Conservation (phyloP, 768 basidiomycete genomes). For the Mycena metata region DNA sequence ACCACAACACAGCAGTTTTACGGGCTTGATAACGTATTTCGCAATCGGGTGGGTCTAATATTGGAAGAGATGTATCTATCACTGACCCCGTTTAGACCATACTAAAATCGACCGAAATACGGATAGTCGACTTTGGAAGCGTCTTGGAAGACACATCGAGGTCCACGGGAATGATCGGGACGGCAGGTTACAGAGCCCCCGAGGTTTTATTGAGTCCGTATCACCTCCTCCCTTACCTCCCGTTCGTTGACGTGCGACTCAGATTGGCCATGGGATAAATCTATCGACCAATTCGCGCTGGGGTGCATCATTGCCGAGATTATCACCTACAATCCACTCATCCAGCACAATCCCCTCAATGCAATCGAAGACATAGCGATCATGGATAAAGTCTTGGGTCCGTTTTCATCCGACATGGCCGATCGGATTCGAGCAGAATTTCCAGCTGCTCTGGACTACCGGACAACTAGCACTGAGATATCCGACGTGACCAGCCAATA, state of each 20-base stretch:
- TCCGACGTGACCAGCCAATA: not conserved
- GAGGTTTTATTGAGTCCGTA: not conserved
- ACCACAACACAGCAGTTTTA: not conserved
- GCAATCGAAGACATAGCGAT: not conserved
- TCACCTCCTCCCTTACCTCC: no score
- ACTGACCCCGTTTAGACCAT: not conserved
- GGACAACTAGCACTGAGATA: not conserved
- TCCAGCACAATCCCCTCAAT: not conserved
- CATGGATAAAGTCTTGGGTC: slow-evolving; percentile 1
- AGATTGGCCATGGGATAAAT: not conserved
- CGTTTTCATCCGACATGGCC: not conserved
- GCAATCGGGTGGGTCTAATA: not conserved
- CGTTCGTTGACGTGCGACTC: not conserved
- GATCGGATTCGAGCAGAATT: not conserved
- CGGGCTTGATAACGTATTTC: not conserved
- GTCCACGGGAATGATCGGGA: not conserved
- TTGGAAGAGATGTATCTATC: no score
- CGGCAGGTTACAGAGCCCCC: not conserved
- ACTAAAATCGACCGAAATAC: not conserved
- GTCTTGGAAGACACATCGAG: not conserved
- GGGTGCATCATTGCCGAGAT: slow-evolving; percentile 1
- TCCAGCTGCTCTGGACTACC: not conserved
- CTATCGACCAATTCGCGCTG: not conserved
- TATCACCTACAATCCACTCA: not conserved
- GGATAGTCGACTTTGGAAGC: slow-evolving; percentile 7